A percentile compares a stretch with the other conserved stretches of the same genome.
Evolutionary conservation across 805 yeast species (phyloP).

Genomic region (Candida jianshihensis): DNA sequence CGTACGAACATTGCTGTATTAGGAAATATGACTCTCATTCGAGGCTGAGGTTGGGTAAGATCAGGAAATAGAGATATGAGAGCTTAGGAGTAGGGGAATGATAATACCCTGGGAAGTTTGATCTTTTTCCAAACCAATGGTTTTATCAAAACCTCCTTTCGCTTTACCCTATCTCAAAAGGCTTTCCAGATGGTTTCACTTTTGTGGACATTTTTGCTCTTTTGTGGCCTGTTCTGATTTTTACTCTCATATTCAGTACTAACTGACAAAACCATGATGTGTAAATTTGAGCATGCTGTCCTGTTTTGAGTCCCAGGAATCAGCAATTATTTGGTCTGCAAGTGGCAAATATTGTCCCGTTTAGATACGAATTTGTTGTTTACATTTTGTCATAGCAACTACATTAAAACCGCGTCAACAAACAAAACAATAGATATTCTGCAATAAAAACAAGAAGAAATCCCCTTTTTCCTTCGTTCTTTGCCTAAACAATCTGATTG

Average conservation of each 20-base stretch:
- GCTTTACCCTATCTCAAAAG: too few relatives aligned
- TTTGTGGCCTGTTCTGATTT: neutral
- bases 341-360: neutral
- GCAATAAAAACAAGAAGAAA: neutral
- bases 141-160: too few relatives aligned
- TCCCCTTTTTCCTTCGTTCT: slow-evolving; percentile 1
- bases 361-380: neutral
- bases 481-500: too few relatives aligned
- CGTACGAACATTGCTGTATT: too few relatives aligned
- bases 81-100: too few relatives aligned
- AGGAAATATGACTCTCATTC: too few relatives aligned
- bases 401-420: neutral
- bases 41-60: too few relatives aligned
- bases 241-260: neutral
- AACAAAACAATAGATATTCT: neutral
- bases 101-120: too few relatives aligned
- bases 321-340: neutral
- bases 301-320: neutral
- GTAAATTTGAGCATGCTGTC: neutral
- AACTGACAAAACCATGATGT: too few relatives aligned
- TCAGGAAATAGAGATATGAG: too few relatives aligned
- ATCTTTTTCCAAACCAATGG: too few relatives aligned
- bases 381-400: neutral
- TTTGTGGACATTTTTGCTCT: neutral
- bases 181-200: too few relatives aligned